Percentiles rank a stretch among this genome's conserved stretches.
Evolutionary conservation across 2,329 filamentous ascomycete genomes (phyloP).

Genomic region (Laburnicola sp.): DNA sequence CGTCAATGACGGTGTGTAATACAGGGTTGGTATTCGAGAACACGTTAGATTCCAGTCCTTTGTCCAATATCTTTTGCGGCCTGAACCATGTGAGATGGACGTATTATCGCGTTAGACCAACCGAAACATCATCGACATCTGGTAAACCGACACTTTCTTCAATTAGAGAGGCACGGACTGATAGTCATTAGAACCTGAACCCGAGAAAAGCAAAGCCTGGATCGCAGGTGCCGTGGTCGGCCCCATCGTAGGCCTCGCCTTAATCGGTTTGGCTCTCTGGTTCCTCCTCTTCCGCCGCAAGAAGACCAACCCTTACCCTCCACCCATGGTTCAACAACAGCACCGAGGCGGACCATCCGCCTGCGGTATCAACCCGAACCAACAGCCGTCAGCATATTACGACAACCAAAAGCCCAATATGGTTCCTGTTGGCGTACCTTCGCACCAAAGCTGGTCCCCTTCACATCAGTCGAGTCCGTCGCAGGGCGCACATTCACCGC

Average conservation of each 20-base stretch:
- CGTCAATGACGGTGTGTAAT: slow-evolving; percentile 28
- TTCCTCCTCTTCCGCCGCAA: slow-evolving; percentile 26
- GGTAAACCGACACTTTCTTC: neutral
- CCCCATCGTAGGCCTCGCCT: slow-evolving; percentile 26
- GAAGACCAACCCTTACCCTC: slow-evolving; percentile 14
- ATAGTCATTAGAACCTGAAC: neutral
- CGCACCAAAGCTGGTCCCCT: slow-evolving; percentile 21
- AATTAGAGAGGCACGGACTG: no score
- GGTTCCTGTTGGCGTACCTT: slow-evolving; percentile 23
- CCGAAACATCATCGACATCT: slow-evolving; percentile 11
- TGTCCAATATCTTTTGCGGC: slow-evolving; percentile 32
- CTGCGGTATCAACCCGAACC: slow-evolving; percentile 13
- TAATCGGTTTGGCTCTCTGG: slow-evolving; percentile 20
- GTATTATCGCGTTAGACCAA: slow-evolving; percentile 26
- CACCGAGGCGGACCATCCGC: slow-evolving; percentile 2
- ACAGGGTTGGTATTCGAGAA: slow-evolving; percentile 32
- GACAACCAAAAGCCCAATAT: slow-evolving; percentile 14
- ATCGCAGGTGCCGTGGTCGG: slow-evolving; percentile 35
- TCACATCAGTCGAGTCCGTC: slow-evolving; percentile 17
- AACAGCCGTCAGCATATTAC: slow-evolving; percentile 22
- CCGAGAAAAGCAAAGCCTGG: slow-evolving; percentile 29
- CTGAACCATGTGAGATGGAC: slow-evolving; percentile 24
- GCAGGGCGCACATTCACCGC: slow-evolving; percentile 16
- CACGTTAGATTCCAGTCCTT: slow-evolving; percentile 22
- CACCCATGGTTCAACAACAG: slow-evolving; percentile 6